Evolutionary conservation across 1,284 basidiomycete species (phyloP).

Genomic region (Neolentinus lepideus): DNA sequence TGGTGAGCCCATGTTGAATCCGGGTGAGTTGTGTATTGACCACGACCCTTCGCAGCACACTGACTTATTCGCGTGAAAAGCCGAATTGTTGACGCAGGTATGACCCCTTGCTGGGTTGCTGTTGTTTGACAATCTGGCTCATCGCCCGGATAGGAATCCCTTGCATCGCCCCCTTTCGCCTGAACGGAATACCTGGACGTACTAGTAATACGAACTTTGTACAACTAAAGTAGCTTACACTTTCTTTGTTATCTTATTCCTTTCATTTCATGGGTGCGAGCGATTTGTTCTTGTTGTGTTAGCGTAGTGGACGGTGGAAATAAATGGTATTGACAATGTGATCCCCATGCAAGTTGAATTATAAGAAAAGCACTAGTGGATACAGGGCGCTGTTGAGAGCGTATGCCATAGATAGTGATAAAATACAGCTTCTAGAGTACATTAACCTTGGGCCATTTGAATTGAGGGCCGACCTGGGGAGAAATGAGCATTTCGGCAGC

Average conservation of each 20-base stretch:
- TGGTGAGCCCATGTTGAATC: slow-evolving; percentile 58
- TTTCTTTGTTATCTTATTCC: slow-evolving; percentile 19
- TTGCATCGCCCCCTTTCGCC: slow-evolving; percentile 51
- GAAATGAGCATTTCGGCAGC: not conserved
- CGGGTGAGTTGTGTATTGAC: slow-evolving; percentile 32
- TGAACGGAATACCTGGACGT: slow-evolving; percentile 15
- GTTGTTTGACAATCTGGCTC: slow-evolving; percentile 4
- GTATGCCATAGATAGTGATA: slow-evolving; percentile 7
- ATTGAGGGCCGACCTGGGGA: slow-evolving; percentile 65
- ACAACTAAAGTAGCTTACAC: not conserved
- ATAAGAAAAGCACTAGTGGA: slow-evolving; percentile 5
- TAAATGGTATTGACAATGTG: slow-evolving; percentile 18
- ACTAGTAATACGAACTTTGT: not conserved
- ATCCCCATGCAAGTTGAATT: slow-evolving; percentile 15
- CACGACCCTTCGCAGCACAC: slow-evolving; percentile 1
- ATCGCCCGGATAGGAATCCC: slow-evolving; percentile 37
- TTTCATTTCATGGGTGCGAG: not conserved
- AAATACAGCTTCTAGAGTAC: slow-evolving; percentile 40
- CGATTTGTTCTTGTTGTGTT: not conserved
- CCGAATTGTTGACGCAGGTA: slow-evolving; percentile 58
- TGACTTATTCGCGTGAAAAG: slow-evolving; percentile 21
- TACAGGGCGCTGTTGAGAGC: slow-evolving; percentile 36
- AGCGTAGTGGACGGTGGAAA: slow-evolving; percentile 18
- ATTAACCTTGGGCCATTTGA: slow-evolving; percentile 72
- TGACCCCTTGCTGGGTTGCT: slow-evolving; percentile 10